Evolutionary conservation across 805 yeast species (phyloP).

Genomic region (Myxozyma geophila): DNA sequence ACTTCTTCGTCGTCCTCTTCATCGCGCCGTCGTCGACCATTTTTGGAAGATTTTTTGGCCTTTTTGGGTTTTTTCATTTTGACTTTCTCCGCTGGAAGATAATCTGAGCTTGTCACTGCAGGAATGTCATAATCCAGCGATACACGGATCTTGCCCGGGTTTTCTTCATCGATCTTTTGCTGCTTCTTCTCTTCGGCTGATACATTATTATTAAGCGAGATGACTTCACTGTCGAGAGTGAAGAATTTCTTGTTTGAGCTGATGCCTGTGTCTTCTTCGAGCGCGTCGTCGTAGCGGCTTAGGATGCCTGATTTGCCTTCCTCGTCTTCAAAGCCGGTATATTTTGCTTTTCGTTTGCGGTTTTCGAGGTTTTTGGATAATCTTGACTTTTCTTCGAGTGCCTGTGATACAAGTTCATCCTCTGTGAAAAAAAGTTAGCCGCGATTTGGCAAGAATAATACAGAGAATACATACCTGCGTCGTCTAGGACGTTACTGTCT

Average conservation of each 20-base stretch:
- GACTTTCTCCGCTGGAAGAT: conserved; percentile 42
- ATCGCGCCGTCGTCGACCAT: conserved; percentile 45
- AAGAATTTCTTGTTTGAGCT: conserved; percentile 19
- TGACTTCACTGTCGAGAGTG: conserved; percentile 32
- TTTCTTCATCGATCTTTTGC: conserved; percentile 5
- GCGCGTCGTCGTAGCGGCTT: conserved; percentile 31
- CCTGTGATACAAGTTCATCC: conserved; percentile 51
- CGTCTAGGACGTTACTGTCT: conserved; percentile 49
- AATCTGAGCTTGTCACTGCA: conserved; percentile 40
- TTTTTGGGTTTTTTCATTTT: conserved; percentile 53
- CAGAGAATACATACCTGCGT: conserved; percentile 44
- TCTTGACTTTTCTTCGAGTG: conserved; percentile 45
- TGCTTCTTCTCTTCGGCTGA: neutral
- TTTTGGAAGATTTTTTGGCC: conserved; percentile 48
- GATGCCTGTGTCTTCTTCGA: conserved; percentile 42
- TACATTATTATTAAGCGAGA: conserved; percentile 5
- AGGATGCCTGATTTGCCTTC: conserved; percentile 39
- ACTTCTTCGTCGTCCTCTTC: conserved; percentile 43
- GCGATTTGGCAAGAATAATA: conserved; percentile 39
- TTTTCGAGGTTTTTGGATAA: conserved; percentile 40
- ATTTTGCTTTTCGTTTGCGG: conserved; percentile 24
- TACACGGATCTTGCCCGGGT: conserved; percentile 35
- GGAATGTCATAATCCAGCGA: conserved; percentile 38
- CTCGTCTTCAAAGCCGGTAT: conserved; percentile 38
- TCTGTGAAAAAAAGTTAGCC: conserved; percentile 37